These are phyloP conservation scores for Lodderomyces jiufengensis DNA, from an alignment of 1,139 yeast genomes.

Conservation along the genomic window DNA sequence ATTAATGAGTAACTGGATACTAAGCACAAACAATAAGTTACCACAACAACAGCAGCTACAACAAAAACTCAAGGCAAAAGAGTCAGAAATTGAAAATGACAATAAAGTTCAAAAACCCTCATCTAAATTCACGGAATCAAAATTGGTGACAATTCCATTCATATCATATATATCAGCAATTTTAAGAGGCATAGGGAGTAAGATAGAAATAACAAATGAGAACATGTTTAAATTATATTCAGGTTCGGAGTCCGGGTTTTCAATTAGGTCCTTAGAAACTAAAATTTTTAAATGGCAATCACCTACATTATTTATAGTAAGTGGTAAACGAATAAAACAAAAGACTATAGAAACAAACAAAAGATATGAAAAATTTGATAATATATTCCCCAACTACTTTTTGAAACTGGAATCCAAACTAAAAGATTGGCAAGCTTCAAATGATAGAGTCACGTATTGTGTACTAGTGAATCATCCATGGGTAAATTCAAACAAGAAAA, in stretches of 20 bases:
- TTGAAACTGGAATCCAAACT: constrained; percentile 27
- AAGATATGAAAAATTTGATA: constrained; percentile 49
- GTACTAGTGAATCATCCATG: constrained; percentile 69
- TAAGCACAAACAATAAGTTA: no score
- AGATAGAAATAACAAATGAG: constrained; percentile 25
- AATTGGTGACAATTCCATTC: constrained; percentile 37
- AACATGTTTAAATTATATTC: constrained; percentile 62
- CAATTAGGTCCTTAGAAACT: constrained; percentile 80
- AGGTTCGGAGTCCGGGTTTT: constrained; percentile 78
- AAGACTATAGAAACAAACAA: constrained; percentile 41
- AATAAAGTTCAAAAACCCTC: neutral
- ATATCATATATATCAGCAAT: constrained; percentile 41
- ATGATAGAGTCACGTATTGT: constrained; percentile 53
- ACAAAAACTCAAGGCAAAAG: constrained; percentile 4
- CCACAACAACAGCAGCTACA: constrained; percentile 8
- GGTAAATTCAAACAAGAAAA: constrained; percentile 66
- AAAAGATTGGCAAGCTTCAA: constrained; percentile 32
- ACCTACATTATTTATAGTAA: constrained; percentile 68
- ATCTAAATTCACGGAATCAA: constrained; percentile 29
- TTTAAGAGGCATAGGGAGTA: constrained; percentile 18
- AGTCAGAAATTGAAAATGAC: neutral
- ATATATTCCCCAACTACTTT: constrained; percentile 50
- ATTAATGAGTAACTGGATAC: no score
- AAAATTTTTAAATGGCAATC: constrained; percentile 90
- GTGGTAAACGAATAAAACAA: constrained; percentile 54